Conservation (phyloP, 768 basidiomycete species). For the Kwoniella heveanensis region DNA sequence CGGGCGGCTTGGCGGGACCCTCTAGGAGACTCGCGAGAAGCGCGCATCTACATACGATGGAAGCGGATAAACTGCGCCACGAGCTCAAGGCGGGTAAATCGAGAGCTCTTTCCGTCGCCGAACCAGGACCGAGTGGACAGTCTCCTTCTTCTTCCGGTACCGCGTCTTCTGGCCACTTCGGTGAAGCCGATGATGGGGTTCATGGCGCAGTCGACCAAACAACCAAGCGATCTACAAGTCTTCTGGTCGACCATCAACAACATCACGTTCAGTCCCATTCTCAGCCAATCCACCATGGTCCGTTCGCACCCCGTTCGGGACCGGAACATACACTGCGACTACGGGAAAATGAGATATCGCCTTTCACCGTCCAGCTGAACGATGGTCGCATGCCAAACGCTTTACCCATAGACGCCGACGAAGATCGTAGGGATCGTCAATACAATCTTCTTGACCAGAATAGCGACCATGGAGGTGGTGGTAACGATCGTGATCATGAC, state of each 20-base stretch:
- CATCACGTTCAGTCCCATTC: neutral
- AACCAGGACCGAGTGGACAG: neutral
- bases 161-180: too few relatives aligned
- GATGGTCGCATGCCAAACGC: conserved; percentile 2
- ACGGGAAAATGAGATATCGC: neutral
- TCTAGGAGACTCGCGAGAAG: conserved; percentile 35
- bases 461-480: neutral
- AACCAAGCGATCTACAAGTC: neutral
- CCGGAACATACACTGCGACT: neutral
- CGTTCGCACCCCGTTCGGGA: neutral
- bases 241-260: neutral
- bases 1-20: conserved; percentile 4
- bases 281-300: too few relatives aligned
- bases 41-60: conserved; percentile 53
- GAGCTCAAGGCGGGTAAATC: conserved; percentile 5
- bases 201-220: neutral
- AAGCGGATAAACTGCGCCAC: conserved; percentile 25
- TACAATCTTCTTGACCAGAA: too few relatives aligned
- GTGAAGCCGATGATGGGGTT: too few relatives aligned
- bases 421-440: neutral
- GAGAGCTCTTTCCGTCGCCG: neutral
- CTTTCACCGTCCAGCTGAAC: conserved; percentile 1
- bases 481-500: neutral
- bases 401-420: neutral
- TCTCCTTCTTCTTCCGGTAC: neutral